These are phyloP conservation scores for Wallacemonas sp. DNA, from an alignment of 208 protist species.

Conservation along the genomic window DNA sequence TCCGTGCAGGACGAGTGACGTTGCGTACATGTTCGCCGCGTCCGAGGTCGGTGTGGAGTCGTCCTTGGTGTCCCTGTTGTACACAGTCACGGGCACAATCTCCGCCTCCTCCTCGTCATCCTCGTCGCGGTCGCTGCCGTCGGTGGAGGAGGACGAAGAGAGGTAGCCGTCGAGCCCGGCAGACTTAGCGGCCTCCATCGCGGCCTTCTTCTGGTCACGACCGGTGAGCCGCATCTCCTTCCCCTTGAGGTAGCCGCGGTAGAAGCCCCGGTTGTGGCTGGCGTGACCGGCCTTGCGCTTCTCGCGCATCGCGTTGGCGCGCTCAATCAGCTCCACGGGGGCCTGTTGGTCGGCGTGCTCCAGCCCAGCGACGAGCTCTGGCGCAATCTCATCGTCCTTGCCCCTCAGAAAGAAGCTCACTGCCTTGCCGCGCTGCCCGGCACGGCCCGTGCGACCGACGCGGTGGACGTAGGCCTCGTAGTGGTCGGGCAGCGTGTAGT, in stretches of 20 bases:
- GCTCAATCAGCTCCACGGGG: slow-evolving; percentile 83
- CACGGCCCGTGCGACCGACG: slow-evolving; percentile 93
- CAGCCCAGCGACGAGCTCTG: slow-evolving; percentile 79
- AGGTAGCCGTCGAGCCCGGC: slow-evolving; percentile 81
- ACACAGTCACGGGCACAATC: slow-evolving; percentile 14
- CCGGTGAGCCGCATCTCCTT: slow-evolving; percentile 59
- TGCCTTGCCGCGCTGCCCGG: slow-evolving; percentile 75
- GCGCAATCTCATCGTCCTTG: slow-evolving; percentile 80
- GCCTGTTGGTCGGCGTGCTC: slow-evolving; percentile 74
- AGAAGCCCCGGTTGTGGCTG: slow-evolving; percentile 66
- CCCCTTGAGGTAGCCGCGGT: slow-evolving; percentile 72
- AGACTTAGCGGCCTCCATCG: slow-evolving; percentile 62
- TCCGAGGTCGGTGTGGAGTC: slow-evolving; percentile 8
- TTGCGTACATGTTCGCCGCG: slow-evolving; percentile 29
- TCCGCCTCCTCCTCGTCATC: slow-evolving; percentile 30
- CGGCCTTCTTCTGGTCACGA: slow-evolving; percentile 62
- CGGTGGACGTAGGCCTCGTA: slow-evolving; percentile 98
- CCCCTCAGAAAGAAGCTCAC: slow-evolving; percentile 87
- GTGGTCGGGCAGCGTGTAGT: slow-evolving; percentile 99
- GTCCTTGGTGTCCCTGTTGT: slow-evolving; percentile 21
- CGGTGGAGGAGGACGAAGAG: slow-evolving; percentile 44
- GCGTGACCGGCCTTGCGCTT: slow-evolving; percentile 71
- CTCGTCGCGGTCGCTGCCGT: slow-evolving; percentile 49
- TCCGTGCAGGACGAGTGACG: slow-evolving; percentile 14
- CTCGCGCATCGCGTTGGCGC: slow-evolving; percentile 62